Percentiles rank a stretch among this genome's conserved stretches.
Evolutionary conservation across 2,329 filamentous ascomycete genomes (phyloP).

Genomic region (Xylariomycetidae sp.): DNA sequence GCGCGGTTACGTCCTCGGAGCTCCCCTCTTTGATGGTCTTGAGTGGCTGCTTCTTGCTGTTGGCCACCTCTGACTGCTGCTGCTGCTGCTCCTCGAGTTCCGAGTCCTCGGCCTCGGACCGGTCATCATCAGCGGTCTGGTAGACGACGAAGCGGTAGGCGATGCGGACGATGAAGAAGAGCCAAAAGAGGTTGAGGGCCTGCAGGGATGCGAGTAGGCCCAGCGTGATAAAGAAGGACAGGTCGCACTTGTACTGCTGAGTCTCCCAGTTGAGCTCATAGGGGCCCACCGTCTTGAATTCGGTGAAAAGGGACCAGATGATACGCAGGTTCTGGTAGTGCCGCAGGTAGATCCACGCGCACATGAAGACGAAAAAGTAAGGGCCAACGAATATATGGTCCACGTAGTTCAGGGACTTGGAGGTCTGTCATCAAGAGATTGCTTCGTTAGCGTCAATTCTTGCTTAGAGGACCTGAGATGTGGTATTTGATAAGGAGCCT

Average conservation of each 20-base stretch:
- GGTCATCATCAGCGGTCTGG: constrained; percentile 62
- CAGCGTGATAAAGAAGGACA: constrained; percentile 65
- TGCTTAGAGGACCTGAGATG: too few species aligned
- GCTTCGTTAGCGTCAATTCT: too few species aligned
- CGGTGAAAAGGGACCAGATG: constrained; percentile 68
- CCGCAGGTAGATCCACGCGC: constrained; percentile 82
- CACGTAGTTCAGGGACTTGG: constrained; percentile 88
- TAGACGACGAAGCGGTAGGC: constrained; percentile 64
- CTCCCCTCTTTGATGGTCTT: constrained; percentile 14
- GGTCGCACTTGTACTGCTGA: constrained; percentile 70
- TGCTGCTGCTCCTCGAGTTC: constrained; percentile 43
- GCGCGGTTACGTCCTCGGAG: constrained; percentile 12
- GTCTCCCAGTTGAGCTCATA: constrained; percentile 73
- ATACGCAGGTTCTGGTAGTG: constrained; percentile 80
- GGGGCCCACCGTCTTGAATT: constrained; percentile 70
- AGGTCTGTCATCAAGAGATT: constrained; percentile 60
- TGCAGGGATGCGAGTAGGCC: constrained; percentile 63
- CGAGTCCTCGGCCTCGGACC: constrained; percentile 65
- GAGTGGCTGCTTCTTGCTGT: constrained; percentile 40
- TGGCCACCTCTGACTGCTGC: constrained; percentile 55
- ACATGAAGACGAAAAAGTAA: constrained; percentile 80
- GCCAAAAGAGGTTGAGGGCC: constrained; percentile 76
- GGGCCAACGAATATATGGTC: constrained; percentile 73
- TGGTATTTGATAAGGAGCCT: too few species aligned
- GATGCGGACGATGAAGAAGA: constrained; percentile 72